Base-by-base conservation (phyloP, 495 filamentous ascomycete species). In the Hypoxylon trugodes region DNA sequence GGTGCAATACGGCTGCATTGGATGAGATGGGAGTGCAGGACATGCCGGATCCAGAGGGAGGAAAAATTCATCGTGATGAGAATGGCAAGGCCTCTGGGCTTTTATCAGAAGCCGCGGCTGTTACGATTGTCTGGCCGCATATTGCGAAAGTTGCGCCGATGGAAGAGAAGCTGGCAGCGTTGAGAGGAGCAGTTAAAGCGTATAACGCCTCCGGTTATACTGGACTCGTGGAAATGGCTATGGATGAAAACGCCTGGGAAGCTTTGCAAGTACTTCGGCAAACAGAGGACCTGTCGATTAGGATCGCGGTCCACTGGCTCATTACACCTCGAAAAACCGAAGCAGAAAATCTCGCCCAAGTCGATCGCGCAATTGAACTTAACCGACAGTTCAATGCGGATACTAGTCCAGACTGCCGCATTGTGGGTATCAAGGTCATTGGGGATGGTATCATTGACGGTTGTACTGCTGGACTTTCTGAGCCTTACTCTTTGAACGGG, bases 381-480 rank as follows among this genome's bases (percentile, higher is more conserved):
- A 75, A 77, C 13, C 42, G 57, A 7, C 45, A 80, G 46, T 84
- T 77, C 63, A 84, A 82, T 47, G 70, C 73, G 2, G 9, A 59
- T 0, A 82, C 77, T 1, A 77, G 72, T 12, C 85, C 82, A 0
- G 79, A 84, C 37, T 85, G 86, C 45, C 75, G 83, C 24, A 73
- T 90, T 12, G 79, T 83, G 1, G 87, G 87, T n/a, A 82, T 89
- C 64, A 90, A 90, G 59, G 74, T 90, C 16, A 89, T 90, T 37
- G 86, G 85, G 54, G 87, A 90, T 52, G 87, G 87, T 1, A 84
- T 89, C 6, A 77, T 90, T 38, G 87, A 90, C 56, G 85, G 82
- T 0, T 90, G 86, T 69, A 90, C 87, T 3, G 87, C 87, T 0
- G 85, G 81, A 3, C 71, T 90, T 25, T 72, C 76, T 3, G 79